phyloP scores from a whole-genome alignment of 148 eudicot species.

The Camellia japonica region DNA sequence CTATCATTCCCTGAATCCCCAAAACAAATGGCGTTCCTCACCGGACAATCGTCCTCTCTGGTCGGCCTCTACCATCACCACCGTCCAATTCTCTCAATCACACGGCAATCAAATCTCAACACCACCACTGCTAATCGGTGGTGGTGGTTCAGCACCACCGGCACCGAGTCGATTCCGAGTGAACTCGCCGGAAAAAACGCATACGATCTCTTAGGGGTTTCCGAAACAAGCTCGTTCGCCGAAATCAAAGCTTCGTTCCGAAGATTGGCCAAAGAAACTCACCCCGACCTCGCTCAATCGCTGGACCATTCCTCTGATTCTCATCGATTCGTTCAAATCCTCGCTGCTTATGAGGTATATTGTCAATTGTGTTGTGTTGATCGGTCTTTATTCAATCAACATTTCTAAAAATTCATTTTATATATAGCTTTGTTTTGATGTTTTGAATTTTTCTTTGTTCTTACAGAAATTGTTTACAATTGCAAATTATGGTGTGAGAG shows the following conservation, averaged over 20 bases:
- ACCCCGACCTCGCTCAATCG: constrained; percentile 63
- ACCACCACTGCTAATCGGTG: background rate
- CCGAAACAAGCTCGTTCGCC: constrained; percentile 57
- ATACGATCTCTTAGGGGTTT: constrained; percentile 60
- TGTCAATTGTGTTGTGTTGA: background rate
- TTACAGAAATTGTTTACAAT: background rate
- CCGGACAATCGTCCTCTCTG: background rate
- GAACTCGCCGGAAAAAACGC: constrained; percentile 71
- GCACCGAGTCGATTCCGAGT: constrained; percentile 47
- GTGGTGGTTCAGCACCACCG: constrained; percentile 32
- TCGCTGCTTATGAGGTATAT: constrained; percentile 88
- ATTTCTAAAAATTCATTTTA: background rate
- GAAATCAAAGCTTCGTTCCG: constrained; percentile 79
- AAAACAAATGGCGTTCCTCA: constrained; percentile 14
- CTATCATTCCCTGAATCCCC: background rate
- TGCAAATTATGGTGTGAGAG: no score
- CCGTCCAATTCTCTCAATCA: constrained; percentile 4
- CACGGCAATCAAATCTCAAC: background rate
- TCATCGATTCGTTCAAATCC: constrained; percentile 60
- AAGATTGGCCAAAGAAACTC: constrained; percentile 88
- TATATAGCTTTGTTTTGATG: background rate
- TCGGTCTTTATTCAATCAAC: no score
- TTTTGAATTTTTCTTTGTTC: background rate
- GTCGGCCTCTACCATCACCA: background rate
- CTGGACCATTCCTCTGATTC: constrained; percentile 34